phyloP scores from a whole-genome alignment of 306 rosid genomes.

The Acacia melanoxylon region DNA sequence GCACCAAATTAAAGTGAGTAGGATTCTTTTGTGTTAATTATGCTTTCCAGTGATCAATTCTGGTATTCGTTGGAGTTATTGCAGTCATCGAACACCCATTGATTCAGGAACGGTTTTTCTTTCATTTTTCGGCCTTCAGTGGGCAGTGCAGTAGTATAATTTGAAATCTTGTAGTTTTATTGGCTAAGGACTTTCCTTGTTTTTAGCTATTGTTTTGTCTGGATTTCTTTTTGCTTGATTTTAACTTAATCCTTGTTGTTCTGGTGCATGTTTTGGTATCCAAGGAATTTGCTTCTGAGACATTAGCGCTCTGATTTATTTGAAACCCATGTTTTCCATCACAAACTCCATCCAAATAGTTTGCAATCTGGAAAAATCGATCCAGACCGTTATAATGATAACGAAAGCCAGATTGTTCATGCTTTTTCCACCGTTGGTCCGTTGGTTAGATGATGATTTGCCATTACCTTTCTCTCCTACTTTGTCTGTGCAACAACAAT shows the following conservation, averaged over 20 bases:
- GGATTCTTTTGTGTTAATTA: not conserved
- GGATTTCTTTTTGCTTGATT: not conserved
- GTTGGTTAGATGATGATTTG: not conserved
- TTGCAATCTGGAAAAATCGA: not conserved
- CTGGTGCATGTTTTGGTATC: not conserved
- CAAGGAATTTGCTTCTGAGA: not conserved
- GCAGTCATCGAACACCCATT: not conserved
- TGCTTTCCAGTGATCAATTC: not conserved
- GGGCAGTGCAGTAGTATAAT: not conserved
- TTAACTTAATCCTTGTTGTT: not conserved
- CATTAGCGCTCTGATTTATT: not conserved
- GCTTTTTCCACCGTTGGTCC: not conserved
- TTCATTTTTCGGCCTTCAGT: not conserved
- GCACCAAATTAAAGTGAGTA: constrained; percentile 58
- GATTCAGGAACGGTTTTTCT: not conserved
- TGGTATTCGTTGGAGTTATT: not conserved
- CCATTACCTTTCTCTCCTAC: not conserved
- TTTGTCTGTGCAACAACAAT: not conserved
- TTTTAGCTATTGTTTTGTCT: not conserved
- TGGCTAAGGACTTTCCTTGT: not conserved
- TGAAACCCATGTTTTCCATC: not conserved
- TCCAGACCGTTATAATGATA: not conserved
- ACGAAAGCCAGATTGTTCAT: not conserved
- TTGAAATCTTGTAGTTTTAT: not conserved
- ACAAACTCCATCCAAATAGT: not conserved